A percentile compares a stretch with the other conserved stretches of the same genome.
Conservation (phyloP, 225 moss, liverwort and hornwort species). For the Ulota crispa region DNA sequence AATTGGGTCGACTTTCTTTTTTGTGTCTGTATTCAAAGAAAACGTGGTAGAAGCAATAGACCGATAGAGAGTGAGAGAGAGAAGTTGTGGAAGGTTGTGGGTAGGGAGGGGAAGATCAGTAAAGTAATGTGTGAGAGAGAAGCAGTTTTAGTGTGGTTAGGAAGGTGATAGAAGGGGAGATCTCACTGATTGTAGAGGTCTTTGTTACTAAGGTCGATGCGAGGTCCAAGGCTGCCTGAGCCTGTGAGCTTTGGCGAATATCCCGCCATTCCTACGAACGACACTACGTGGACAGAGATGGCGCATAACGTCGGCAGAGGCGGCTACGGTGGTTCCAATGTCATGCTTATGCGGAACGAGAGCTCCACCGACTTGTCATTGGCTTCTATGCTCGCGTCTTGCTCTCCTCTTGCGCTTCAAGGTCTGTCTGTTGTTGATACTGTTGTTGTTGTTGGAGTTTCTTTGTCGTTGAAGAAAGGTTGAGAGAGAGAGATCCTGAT, state of each 20-base stretch:
- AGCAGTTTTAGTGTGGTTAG: neutral
- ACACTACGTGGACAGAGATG: constrained; percentile 34
- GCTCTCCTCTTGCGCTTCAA: constrained; percentile 60
- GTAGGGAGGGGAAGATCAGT: neutral
- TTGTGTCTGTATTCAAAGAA: neutral
- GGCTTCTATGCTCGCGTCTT: constrained; percentile 87
- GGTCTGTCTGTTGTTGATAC: constrained; percentile 45
- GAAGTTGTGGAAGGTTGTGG: neutral
- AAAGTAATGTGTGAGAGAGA: neutral
- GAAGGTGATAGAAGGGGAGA: neutral
- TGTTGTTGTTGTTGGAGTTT: neutral
- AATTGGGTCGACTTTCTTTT: neutral
- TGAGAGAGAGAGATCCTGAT: neutral
- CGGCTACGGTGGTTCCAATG: constrained; percentile 57
- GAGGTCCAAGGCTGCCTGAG: constrained; percentile 30
- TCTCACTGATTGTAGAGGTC: neutral
- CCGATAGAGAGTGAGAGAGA: neutral
- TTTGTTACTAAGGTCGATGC: constrained; percentile 27
- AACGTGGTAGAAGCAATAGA: neutral
- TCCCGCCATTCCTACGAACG: neutral
- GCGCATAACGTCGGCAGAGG: constrained; percentile 30
- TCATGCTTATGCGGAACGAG: constrained; percentile 85
- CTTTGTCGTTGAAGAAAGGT: neutral
- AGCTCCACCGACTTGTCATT: constrained; percentile 72
- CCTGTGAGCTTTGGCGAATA: constrained; percentile 23